A percentile compares a stretch with the other conserved stretches of the same genome.
Conservation (phyloP, 768 basidiomycete species). For the Calocera cornea region DNA sequence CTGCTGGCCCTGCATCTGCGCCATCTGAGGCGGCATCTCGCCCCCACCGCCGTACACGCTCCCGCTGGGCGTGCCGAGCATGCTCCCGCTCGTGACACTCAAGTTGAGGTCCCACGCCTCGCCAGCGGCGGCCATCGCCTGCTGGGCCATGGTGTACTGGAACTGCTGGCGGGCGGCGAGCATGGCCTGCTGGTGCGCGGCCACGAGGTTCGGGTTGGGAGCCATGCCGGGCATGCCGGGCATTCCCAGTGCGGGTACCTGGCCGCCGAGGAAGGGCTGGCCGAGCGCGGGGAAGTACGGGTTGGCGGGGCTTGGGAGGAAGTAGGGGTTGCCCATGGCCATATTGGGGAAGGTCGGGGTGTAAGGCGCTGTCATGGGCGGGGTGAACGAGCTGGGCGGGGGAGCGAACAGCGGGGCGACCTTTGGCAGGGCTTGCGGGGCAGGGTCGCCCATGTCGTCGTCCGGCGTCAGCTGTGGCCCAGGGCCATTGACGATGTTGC, state of each 20-base stretch:
- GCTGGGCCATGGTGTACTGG: constrained; percentile 80
- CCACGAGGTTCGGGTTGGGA: constrained; percentile 35
- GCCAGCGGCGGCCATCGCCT: constrained; percentile 75
- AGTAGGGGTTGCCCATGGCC: background rate
- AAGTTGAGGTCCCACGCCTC: constrained; percentile 66
- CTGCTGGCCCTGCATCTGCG: background rate
- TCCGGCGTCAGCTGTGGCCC: background rate
- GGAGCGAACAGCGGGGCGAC: background rate
- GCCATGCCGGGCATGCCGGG: constrained; percentile 12
- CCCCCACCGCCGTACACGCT: background rate
- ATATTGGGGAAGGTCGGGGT: background rate
- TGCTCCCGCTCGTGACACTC: background rate
- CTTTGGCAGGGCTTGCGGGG: background rate
- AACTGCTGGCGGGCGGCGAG: constrained; percentile 77
- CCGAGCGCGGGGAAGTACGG: constrained; percentile 1
- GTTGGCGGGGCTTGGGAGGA: background rate
- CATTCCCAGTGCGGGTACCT: constrained; percentile 8
- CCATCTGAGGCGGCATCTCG: background rate
- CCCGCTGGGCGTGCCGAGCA: background rate
- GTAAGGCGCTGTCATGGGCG: background rate
- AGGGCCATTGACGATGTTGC: background rate
- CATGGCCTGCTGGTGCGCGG: constrained; percentile 80
- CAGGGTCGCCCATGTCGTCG: background rate
- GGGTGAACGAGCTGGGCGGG: background rate
- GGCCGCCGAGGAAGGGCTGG: background rate